Conservation (phyloP, 1,284 basidiomycete species). For the Moesziomyces parantarcticus region DNA sequence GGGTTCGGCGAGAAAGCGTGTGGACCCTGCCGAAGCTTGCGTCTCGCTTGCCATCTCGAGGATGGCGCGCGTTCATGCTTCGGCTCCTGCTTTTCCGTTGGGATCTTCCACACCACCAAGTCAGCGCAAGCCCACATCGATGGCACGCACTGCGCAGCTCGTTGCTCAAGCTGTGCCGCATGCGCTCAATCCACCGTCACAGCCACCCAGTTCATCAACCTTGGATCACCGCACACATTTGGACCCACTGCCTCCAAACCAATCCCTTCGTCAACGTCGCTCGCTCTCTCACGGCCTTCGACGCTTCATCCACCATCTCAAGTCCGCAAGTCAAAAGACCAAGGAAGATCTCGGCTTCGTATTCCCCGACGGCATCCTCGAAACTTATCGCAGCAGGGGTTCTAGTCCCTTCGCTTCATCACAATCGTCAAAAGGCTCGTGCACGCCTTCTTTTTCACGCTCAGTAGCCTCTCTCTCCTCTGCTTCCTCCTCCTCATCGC, state of each 20-base stretch:
- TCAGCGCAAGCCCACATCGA: conserved; percentile 1
- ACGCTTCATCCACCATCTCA: conserved; percentile 13
- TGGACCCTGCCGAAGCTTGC: not conserved
- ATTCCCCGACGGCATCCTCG: not conserved
- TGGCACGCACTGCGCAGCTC: not conserved
- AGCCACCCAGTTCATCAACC: not conserved
- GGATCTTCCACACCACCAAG: conserved; percentile 7
- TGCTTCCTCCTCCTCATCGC: not conserved
- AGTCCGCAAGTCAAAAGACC: not conserved
- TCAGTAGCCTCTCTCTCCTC: conserved; percentile 10
- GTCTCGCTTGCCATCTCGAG: not conserved
- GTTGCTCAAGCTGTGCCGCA: conserved; percentile 4
- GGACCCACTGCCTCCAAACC: not conserved
- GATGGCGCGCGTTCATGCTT: not conserved
- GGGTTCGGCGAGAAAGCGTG: not conserved
- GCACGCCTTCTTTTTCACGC: conserved; percentile 7
- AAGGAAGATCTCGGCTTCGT: not conserved
- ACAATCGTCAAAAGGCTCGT: conserved; percentile 8
- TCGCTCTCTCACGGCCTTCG: conserved; percentile 19
- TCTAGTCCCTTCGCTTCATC: not conserved
- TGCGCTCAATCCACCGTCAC: not conserved
- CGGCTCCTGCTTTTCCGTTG: too few species aligned
- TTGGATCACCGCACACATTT: not conserved
- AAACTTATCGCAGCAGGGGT: not conserved
- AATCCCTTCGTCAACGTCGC: conserved; percentile 5